Evolutionary conservation across 2,329 filamentous ascomycete genomes (phyloP), one percentile per base, ranked within the genome.

Genomic region (Paramyrothecium roridum): DNA sequence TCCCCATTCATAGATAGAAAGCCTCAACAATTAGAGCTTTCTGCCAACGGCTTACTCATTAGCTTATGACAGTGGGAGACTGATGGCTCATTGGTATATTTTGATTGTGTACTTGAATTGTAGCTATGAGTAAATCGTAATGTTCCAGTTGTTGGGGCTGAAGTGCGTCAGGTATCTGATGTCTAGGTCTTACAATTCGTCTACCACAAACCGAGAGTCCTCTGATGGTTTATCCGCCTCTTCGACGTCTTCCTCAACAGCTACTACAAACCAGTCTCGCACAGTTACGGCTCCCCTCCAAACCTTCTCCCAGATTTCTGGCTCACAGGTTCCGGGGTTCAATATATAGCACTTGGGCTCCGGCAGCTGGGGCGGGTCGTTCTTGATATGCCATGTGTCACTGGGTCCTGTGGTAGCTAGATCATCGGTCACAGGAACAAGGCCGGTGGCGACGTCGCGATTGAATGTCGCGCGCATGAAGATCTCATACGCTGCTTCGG

Each of bases 301-400:
- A 40, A 89, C 79, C 63, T 75, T 78, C 20, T 72, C 67, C 56
- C 76, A 78, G 61, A 86, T 76, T 10, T 82, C 79, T 0, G 75
- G 65, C 0, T 76, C 79, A 66, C 87, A 90, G 0, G 81, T 84
- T 4, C 67, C 67, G n/a, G 81, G 73, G 43, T 76, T 74, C 34
- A 84, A 70, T 6, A 89, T 64, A 72, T 82, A 90, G 68, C 86
- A 91, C 10, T 77, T 82, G 2, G 79, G 70, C 23, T 72, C 64
- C 1, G 79, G 79, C 30, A 74, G 68, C 26, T 70, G 54, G 1
- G 80, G 79, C 1, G 80, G 67, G 45, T 71, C 73, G 61, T 85
- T 82, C 3, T 75, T 82, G 57, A 83, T 74, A 1, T 82, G 87
- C 72, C 87, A 90, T 8, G 78, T 83, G 19, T 79, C 73, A 11